A percentile compares a stretch with the other conserved stretches of the same genome.
Conservation (phyloP, 2,329 filamentous ascomycete species). For the Apiospora malaysiana region DNA sequence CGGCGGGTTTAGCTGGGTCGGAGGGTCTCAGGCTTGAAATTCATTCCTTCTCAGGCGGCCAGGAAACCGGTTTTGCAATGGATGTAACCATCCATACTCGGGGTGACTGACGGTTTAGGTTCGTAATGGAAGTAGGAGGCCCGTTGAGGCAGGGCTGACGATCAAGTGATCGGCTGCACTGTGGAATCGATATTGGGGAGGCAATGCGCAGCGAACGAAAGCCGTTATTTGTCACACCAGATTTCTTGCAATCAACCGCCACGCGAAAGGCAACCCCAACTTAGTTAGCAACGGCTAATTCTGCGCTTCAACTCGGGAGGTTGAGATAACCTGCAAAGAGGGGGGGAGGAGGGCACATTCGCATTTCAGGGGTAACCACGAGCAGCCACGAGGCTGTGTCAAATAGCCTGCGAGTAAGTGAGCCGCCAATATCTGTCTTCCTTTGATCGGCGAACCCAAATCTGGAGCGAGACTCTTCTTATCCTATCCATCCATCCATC, state of each 20-base stretch:
- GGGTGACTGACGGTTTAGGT: too few relatives aligned
- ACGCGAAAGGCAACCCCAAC: not conserved
- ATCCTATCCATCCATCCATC: not conserved
- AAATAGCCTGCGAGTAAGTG: not conserved
- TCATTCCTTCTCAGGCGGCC: too few relatives aligned
- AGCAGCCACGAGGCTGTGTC: not conserved
- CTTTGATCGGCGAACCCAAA: not conserved
- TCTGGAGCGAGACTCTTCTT: not conserved
- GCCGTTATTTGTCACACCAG: not conserved
- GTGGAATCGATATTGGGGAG: not conserved
- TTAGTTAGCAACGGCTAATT: not conserved
- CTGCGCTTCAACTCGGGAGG: not conserved
- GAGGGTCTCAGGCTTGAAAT: not conserved
- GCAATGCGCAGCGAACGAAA: not conserved
- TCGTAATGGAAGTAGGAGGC: too few relatives aligned
- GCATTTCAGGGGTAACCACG: not conserved
- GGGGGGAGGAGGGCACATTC: not conserved
- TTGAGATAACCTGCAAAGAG: not conserved
- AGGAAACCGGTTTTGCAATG: too few relatives aligned
- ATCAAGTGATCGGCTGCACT: too few relatives aligned
- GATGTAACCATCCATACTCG: too few relatives aligned
- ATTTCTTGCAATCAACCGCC: not conserved
- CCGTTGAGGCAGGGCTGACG: too few relatives aligned
- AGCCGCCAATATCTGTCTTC: not conserved
- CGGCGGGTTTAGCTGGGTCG: not conserved